Evolutionary conservation across 2,329 filamentous ascomycete genomes (phyloP).

Genomic region (Seiridium unicorne): DNA sequence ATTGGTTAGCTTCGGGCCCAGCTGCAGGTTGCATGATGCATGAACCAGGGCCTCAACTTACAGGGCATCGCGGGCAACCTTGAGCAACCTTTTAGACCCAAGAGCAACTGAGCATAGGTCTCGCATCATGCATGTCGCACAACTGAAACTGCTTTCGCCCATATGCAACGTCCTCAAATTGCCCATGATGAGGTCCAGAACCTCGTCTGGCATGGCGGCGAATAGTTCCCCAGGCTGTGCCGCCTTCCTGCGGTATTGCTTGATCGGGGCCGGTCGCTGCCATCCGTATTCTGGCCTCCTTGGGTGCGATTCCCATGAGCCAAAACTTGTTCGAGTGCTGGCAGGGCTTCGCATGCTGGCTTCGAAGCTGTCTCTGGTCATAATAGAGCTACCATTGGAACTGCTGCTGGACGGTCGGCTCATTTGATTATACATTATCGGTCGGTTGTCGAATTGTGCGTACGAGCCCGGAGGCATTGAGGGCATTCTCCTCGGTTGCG

Average conservation of each 20-base stretch:
- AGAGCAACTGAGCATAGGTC: slow-evolving; percentile 53
- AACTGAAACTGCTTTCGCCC: slow-evolving; percentile 45
- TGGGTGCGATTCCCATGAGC: slow-evolving; percentile 34
- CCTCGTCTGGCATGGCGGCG: slow-evolving; percentile 55
- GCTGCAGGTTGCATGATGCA: slow-evolving; percentile 1
- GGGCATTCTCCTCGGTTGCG: not conserved
- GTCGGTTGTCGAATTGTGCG: slow-evolving; percentile 26
- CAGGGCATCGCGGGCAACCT: slow-evolving; percentile 48
- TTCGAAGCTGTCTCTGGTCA: slow-evolving; percentile 27
- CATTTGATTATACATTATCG: slow-evolving; percentile 17
- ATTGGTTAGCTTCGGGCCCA: slow-evolving; percentile 5
- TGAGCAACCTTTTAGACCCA: slow-evolving; percentile 50
- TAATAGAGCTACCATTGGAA: slow-evolving; percentile 21
- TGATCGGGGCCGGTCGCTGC: slow-evolving; percentile 32
- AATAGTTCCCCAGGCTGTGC: slow-evolving; percentile 49
- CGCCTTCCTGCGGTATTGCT: slow-evolving; percentile 30
- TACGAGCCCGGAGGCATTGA: slow-evolving; percentile 22
- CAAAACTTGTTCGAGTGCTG: slow-evolving; percentile 38
- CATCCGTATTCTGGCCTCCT: slow-evolving; percentile 26
- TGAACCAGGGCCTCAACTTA: slow-evolving; percentile 31
- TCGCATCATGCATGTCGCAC: slow-evolving; percentile 65
- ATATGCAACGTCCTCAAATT: slow-evolving; percentile 53
- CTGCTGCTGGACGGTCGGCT: slow-evolving; percentile 20
- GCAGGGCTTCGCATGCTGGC: slow-evolving; percentile 25
- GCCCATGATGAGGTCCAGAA: slow-evolving; percentile 55